phyloP scores from a whole-genome alignment of 768 basidiomycete species.

The Boletales sp. region DNA sequence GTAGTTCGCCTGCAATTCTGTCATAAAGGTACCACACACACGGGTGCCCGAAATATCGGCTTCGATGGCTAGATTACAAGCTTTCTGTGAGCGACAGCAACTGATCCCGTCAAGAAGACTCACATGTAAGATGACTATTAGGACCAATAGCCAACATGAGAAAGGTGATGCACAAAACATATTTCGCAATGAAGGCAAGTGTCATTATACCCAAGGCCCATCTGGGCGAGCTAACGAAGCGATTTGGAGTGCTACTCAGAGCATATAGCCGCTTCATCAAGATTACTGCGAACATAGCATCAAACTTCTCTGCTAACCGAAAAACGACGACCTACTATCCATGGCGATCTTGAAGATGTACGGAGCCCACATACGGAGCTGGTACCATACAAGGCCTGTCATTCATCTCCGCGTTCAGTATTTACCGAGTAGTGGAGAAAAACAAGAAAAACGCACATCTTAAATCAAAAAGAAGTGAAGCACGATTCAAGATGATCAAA shows the following conservation, averaged over 20 bases:
- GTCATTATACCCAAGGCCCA: conserved; percentile 7
- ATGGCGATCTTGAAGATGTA: conserved; percentile 13
- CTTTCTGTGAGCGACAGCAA: not conserved
- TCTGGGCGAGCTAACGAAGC: conserved; percentile 6
- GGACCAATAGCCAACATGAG: conserved; percentile 13
- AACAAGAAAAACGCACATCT: conserved; percentile 8
- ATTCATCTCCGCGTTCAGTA: not conserved
- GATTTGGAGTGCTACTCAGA: conserved; percentile 3
- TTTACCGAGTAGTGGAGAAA: not conserved
- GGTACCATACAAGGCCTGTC: conserved; percentile 13
- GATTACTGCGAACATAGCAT: conserved; percentile 8
- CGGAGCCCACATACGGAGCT: conserved; percentile 14
- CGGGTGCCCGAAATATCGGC: not conserved
- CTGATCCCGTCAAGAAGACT: not conserved
- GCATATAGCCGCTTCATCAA: conserved; percentile 19
- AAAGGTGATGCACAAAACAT: not conserved
- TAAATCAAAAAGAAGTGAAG: no score
- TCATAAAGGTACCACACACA: conserved; percentile 1
- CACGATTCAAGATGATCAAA: no score
- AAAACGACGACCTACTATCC: conserved; percentile 6
- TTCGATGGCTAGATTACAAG: not conserved
- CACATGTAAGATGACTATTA: conserved; percentile 1
- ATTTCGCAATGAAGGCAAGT: conserved; percentile 5
- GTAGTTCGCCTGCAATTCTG: not conserved
- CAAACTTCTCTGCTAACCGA: not conserved